Evolutionary conservation across 73 alveolate genomes (phyloP).

Genomic region (Stentor roeselii): DNA sequence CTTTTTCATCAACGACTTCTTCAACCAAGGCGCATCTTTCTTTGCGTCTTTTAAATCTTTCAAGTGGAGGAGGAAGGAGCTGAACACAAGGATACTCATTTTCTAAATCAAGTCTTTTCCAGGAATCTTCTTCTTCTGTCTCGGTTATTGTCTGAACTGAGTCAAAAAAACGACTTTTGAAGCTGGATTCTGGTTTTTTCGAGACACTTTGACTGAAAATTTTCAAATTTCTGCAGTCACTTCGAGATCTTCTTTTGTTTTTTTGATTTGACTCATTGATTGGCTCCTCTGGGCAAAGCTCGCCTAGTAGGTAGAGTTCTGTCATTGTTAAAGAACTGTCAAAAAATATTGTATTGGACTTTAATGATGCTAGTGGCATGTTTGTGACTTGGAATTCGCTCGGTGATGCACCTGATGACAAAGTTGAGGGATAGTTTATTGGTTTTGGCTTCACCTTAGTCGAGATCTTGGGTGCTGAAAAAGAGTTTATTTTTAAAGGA

Average conservation of each 20-base stretch:
- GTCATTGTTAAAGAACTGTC: background rate
- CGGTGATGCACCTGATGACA: background rate
- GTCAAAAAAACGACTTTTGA: background rate
- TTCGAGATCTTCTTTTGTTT: background rate
- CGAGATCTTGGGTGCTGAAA: background rate
- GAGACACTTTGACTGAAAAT: background rate
- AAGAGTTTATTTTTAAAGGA: background rate
- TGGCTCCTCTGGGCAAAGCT: background rate
- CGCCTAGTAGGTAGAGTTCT: background rate
- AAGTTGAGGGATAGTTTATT: background rate
- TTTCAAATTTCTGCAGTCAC: background rate
- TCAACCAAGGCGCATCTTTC: background rate
- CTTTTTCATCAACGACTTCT: background rate
- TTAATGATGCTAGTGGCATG: background rate
- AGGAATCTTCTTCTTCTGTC: background rate
- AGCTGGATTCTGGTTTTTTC: background rate
- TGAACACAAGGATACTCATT: background rate
- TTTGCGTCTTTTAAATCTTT: background rate
- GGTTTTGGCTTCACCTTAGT: background rate
- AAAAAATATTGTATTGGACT: too few relatives aligned
- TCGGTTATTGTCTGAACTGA: background rate
- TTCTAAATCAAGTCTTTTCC: background rate
- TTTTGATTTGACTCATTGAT: too few relatives aligned
- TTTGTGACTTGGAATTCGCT: background rate
- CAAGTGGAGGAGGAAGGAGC: background rate